Evolutionary conservation across 352 stramenopile species (phyloP).

Genomic region (Globisporangium spiculum): DNA sequence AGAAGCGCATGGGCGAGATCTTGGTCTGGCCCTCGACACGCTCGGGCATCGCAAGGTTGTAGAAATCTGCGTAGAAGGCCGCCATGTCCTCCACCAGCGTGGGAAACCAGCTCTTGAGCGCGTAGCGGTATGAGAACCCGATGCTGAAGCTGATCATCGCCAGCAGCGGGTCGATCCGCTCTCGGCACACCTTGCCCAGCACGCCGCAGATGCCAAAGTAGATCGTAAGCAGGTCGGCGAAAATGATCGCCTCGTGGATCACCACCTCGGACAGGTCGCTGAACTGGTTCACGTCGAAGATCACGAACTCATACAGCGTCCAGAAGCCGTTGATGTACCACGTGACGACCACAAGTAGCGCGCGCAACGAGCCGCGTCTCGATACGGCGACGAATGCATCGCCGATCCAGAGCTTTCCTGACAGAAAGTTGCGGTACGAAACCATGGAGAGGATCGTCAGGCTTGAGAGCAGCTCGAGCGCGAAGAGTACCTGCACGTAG

Average conservation of each 20-base stretch:
- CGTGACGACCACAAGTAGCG: constrained; percentile 28
- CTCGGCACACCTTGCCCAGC: constrained; percentile 16
- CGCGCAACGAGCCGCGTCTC: constrained; percentile 17
- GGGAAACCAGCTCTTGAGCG: constrained; percentile 4
- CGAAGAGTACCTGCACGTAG: constrained; percentile 19
- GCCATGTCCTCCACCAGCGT: not conserved
- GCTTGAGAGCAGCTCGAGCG: constrained; percentile 14
- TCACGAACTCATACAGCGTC: constrained; percentile 40
- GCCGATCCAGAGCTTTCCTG: constrained; percentile 12
- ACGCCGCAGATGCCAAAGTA: constrained; percentile 20
- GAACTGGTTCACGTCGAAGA: constrained; percentile 32
- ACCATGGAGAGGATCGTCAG: constrained; percentile 13
- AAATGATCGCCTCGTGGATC: constrained; percentile 31
- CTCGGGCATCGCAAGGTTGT: not conserved
- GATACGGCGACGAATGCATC: constrained; percentile 9
- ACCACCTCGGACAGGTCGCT: constrained; percentile 22
- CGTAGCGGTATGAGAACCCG: constrained; percentile 16
- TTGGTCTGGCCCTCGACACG: not conserved
- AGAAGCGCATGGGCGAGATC: constrained; percentile 24
- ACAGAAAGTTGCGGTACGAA: constrained; percentile 12
- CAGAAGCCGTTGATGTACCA: constrained; percentile 47
- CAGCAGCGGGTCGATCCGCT: constrained; percentile 27
- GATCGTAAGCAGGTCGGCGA: constrained; percentile 35
- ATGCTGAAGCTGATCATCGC: constrained; percentile 17
- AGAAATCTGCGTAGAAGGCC: constrained; percentile 6